A percentile compares a stretch with the other conserved stretches of the same genome.
These are phyloP conservation scores for Cutaneotrichosporon dermatis DNA, from an alignment of 1,284 basidiomycete species.

Conservation along the genomic window DNA sequence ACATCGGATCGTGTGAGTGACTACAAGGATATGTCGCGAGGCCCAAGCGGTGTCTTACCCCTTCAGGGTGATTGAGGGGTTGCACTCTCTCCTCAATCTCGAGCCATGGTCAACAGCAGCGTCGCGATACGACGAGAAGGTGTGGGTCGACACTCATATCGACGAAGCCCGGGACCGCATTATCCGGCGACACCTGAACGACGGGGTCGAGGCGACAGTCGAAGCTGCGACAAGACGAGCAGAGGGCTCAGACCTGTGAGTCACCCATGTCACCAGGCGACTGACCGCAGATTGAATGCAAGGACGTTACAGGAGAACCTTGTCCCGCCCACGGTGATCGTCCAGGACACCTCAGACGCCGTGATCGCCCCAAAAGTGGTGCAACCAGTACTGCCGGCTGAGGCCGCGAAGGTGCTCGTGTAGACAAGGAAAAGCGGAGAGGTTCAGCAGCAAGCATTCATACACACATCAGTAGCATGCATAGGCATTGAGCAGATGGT, in stretches of 20 bases:
- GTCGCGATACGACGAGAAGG: constrained; percentile 8
- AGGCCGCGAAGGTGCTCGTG: too few species aligned
- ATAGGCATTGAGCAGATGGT: too few species aligned
- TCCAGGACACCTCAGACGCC: background rate
- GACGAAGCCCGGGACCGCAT: constrained; percentile 7
- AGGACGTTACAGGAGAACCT: constrained; percentile 2
- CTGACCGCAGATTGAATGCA: constrained; percentile 11
- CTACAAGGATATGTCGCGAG: too few species aligned
- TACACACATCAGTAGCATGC: too few species aligned
- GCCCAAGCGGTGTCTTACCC: background rate
- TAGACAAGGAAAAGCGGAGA: too few species aligned
- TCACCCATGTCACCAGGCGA: background rate
- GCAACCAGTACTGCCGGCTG: too few species aligned
- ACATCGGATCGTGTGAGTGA: constrained; percentile 10
- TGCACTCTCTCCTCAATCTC: constrained; percentile 9
- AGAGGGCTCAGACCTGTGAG: constrained; percentile 10
- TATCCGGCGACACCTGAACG: constrained; percentile 6
- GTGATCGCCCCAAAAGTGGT: too few species aligned
- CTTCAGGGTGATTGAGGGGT: constrained; percentile 11
- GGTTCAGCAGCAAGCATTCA: too few species aligned
- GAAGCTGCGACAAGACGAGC: constrained; percentile 7
- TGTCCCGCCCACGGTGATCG: background rate
- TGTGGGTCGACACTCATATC: constrained; percentile 8
- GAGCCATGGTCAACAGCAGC: constrained; percentile 8
- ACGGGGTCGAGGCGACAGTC: constrained; percentile 10